Percentiles rank a stretch among this genome's conserved stretches.
Evolutionary conservation across 2,329 filamentous ascomycete genomes (phyloP).

Genomic region (Hypocrella siamensis): DNA sequence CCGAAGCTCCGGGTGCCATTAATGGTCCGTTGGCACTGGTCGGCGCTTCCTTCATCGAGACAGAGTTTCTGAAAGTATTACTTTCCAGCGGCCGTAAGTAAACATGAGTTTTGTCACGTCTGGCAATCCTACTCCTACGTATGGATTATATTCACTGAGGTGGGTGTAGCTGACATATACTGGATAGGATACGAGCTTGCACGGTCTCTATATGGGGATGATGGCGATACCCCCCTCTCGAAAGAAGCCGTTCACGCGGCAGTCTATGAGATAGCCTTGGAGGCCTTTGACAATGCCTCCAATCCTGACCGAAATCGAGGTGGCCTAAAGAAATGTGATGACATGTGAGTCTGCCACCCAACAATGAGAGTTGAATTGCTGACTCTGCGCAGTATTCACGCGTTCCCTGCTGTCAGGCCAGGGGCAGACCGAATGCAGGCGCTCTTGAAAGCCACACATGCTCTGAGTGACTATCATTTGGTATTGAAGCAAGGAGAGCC

Average conservation of each 20-base stretch:
- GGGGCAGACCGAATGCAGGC: slow-evolving; percentile 41
- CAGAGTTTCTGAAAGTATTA: slow-evolving; percentile 54
- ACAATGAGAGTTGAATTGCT: background rate
- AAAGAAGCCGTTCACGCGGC: slow-evolving; percentile 38
- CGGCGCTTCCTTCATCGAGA: slow-evolving; percentile 45
- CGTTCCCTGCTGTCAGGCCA: slow-evolving; percentile 41
- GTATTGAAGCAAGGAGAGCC: slow-evolving; percentile 67
- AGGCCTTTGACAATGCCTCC: slow-evolving; percentile 65
- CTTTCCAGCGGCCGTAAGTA: slow-evolving; percentile 43
- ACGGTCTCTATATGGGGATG: slow-evolving; percentile 42
- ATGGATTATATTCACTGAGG: background rate
- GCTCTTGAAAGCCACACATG: slow-evolving; percentile 57
- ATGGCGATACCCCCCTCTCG: slow-evolving; percentile 31
- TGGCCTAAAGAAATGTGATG: slow-evolving; percentile 60
- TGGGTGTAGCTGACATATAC: slow-evolving; percentile 4
- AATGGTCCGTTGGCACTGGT: slow-evolving; percentile 48
- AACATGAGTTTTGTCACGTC: no score
- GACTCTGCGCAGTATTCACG: slow-evolving; percentile 33
- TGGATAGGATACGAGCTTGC: slow-evolving; percentile 44
- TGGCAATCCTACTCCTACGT: background rate
- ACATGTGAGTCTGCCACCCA: slow-evolving; percentile 40
- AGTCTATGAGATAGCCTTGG: slow-evolving; percentile 47
- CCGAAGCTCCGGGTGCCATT: slow-evolving; percentile 11
- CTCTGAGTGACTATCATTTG: slow-evolving; percentile 60
- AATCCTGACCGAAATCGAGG: slow-evolving; percentile 67